Evolutionary conservation across 768 basidiomycete species (phyloP), one percentile per base, ranked within the genome.

Genomic region (Phaeotremella skinneri): DNA sequence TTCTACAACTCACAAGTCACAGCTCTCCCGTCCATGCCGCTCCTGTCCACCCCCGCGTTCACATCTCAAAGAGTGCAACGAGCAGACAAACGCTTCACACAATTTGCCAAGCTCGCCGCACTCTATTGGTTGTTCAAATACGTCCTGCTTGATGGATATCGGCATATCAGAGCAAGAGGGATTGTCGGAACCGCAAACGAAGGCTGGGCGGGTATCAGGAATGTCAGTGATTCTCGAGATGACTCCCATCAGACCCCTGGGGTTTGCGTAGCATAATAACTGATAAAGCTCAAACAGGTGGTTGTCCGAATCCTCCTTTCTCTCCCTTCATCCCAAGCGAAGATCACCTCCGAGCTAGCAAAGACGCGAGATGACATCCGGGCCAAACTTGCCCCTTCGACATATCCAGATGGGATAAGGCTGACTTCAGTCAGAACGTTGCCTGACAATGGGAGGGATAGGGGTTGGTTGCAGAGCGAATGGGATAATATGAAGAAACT

Each of bases 161-260:
- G 72, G 27, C 71, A 76, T 66, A 49, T 76, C 17, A 60, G 68
- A 34, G 75, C 75, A 23, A 59, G 63, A 49, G 75, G 75, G 17
- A 14, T 76, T 4, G 7, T 48, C 1, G 65, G 67, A 1, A 57
- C 49, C 20, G 27, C 50, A 14, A 49, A 52, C 13, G 62, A 67
- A 52, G 17, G 61, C 17, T 55, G 56, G 25, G 55, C 42, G 25
- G 31, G 37, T 30, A 37, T 67, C 29, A 55, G 68, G 49, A 51
- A 42, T 3, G 73, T 72, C n/a, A 48, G 69, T 55, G 32, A 13
- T 4, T 39, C 37, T 9, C 9, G 9, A 9, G 11, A 39, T 9
- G n/a, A 39, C 9, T 9, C n/a, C 37, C 37, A 39, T n/a, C n/a
- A 39, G n/a, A 39, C 37, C 37, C 9, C 37, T 39, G 9, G n/a